Conservation (phyloP, 2,329 filamentous ascomycete genomes). For the Coniochaeta hoffmannii region DNA sequence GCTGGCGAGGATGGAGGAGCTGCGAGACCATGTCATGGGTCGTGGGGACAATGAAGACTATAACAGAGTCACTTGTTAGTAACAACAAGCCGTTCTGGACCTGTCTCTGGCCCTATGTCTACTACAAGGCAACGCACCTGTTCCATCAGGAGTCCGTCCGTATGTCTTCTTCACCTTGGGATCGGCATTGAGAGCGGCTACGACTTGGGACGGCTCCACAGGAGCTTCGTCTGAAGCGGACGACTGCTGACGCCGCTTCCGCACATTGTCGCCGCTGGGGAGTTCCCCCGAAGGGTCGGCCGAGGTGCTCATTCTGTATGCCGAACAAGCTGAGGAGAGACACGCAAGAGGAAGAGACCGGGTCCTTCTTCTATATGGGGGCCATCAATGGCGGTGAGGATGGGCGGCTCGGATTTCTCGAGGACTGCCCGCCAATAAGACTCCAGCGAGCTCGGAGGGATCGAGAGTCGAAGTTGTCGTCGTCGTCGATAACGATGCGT, state of each 20-base stretch:
- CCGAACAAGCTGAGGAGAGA: conserved; percentile 1
- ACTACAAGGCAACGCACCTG: conserved; percentile 51
- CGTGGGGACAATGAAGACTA: conserved; percentile 91
- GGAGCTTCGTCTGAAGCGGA: conserved; percentile 6
- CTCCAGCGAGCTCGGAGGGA: neutral
- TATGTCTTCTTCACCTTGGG: conserved; percentile 61
- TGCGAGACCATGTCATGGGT: conserved; percentile 99
- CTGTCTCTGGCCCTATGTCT: neutral
- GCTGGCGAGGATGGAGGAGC: conserved; percentile 85
- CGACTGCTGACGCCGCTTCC: conserved; percentile 18
- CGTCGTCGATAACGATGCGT: neutral
- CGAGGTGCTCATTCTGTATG: conserved; percentile 15
- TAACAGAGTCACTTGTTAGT: neutral
- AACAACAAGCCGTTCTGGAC: conserved; percentile 2
- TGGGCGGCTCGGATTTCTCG: neutral
- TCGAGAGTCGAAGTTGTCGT: neutral
- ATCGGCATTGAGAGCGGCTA: conserved; percentile 5
- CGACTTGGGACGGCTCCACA: conserved; percentile 3
- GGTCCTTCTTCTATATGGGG: neutral
- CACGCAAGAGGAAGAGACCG: neutral
- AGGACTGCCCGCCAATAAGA: neutral
- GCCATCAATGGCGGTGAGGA: neutral
- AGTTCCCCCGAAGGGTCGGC: conserved; percentile 8
- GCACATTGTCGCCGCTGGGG: conserved; percentile 9
- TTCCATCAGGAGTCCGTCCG: conserved; percentile 85